Conservation (phyloP, 139 green algal genomes). For the Pleodorina starrii region DNA sequence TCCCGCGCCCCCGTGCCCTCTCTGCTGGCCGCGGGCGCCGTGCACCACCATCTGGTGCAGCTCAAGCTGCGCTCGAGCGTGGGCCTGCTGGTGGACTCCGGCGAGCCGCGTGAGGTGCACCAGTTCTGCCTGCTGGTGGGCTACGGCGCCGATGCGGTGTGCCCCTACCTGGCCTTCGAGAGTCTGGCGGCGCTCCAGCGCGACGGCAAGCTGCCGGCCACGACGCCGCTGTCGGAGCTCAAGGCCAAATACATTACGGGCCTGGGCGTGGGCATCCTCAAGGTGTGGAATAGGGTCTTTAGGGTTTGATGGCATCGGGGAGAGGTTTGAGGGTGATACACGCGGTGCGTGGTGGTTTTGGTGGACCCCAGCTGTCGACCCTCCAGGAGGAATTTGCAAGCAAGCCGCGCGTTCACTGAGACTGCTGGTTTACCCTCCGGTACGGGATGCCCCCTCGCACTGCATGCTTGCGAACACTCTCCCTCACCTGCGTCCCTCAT, state of each 20-base stretch:
- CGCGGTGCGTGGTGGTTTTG: too few species aligned
- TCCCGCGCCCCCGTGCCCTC: slow-evolving; percentile 82
- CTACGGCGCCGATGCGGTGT: slow-evolving; percentile 95
- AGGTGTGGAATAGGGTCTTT: slow-evolving; percentile 58
- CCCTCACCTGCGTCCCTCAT: too few species aligned
- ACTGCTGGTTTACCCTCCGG: too few species aligned
- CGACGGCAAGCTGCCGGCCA: slow-evolving; percentile 79
- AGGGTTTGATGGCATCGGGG: too few species aligned
- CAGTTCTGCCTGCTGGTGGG: slow-evolving; percentile 95
- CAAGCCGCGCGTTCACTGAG: too few species aligned
- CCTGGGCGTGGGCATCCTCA: slow-evolving; percentile 73
- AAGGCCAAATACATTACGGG: slow-evolving; percentile 86
- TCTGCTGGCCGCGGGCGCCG: slow-evolving; percentile 89
- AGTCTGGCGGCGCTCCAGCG: slow-evolving; percentile 80
- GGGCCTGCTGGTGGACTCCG: slow-evolving; percentile 88
- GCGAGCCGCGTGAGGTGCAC: slow-evolving; percentile 85
- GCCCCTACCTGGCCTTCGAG: slow-evolving; percentile 96
- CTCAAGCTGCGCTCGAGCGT: slow-evolving; percentile 62
- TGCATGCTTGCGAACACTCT: too few species aligned
- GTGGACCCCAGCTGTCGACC: too few species aligned
- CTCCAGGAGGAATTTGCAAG: too few species aligned
- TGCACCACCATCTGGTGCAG: slow-evolving; percentile 93
- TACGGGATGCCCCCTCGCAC: too few species aligned
- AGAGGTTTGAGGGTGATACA: too few species aligned
- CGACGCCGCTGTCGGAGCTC: slow-evolving; percentile 68